Base-by-base conservation (phyloP, 2,329 filamentous ascomycete genomes). In the Hypoxylon sp. region DNA sequence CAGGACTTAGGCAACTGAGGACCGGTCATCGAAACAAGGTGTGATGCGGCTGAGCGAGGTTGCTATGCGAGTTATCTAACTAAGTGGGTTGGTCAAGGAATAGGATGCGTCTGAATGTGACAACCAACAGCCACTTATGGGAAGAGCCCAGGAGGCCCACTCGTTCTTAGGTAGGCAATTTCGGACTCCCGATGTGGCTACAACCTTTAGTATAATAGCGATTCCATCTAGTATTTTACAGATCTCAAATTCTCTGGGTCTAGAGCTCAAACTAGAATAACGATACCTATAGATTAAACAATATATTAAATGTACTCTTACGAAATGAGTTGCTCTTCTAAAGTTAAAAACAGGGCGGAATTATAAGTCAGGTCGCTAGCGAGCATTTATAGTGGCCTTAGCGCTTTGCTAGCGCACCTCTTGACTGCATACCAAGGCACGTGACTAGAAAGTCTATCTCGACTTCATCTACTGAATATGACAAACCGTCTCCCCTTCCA, bases 371-470 rank as follows among this genome's bases (percentile, higher is more conserved):
- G 34, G 30, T 45, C 19, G 49, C 34, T n/a, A 48, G 11, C 19
- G 36, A 34, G 25, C 21, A 36, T 28, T 30, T 23, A 36, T 36
- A 17, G 36, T 9, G 38, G 25, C 28, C 48, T 19, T 52, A 36
- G 38, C 49, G 49, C 28, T 14, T 23, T n/a, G 17, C 19, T 53
- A 55, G 50, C 60, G 57, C 13, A 10, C 25, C 25, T 38, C 7
- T 14, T 25, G 38, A 45, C 25, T 32, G 48, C 57, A 32, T 23
- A 17, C 34, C 30, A 59, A 13, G 21, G 50, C 63, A 67, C 63
- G 63, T 67, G 63, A 45, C 28, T 43, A 21, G 19, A 34, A 32
- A 61, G 34, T 38, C 48, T 66, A 61, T 51, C 63, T 56, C 45
- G 38, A 66, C 63, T 53, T 67, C 63, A 55, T 53, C 23, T 21